A percentile compares a stretch with the other conserved stretches of the same genome.
Conservation (phyloP, 78 protist genomes). For the slime mould (Dictyostelium discoideum) region DNA sequence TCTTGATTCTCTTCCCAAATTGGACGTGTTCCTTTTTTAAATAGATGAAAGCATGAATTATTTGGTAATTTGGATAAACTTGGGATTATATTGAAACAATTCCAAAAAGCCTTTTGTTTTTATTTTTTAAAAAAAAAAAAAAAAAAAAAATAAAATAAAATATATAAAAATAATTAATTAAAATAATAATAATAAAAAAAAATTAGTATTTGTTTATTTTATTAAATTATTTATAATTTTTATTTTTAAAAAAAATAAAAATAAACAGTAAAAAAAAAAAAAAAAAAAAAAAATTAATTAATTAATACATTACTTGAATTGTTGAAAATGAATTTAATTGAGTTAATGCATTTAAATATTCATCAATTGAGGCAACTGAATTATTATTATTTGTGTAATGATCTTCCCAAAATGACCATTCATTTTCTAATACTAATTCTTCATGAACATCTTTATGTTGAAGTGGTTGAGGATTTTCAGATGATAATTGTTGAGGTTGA, state of each 20-base stretch:
- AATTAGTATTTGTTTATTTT: neutral
- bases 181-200: no score
- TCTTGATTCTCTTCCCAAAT: constrained; percentile 71
- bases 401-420: constrained; percentile 78
- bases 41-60: constrained; percentile 65
- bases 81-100: constrained; percentile 41
- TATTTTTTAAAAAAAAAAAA: neutral
- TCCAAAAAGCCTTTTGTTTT: constrained; percentile 35
- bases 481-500: neutral
- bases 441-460: neutral
- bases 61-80: constrained; percentile 45
- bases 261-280: neutral
- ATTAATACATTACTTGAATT: constrained; percentile 22
- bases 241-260: neutral
- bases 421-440: constrained; percentile 36
- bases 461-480: neutral
- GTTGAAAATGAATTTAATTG: constrained; percentile 30
- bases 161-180: no score
- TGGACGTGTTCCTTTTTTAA: constrained; percentile 65
- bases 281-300: neutral
- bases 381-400: constrained; percentile 47
- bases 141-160: neutral
- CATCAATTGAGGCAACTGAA: constrained; percentile 22
- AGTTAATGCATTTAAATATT: constrained; percentile 33
- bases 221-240: neutral